These are phyloP conservation scores for Euphorbia pulcherrima DNA, from an alignment of 345 rosid genomes.

Conservation along the genomic window DNA sequence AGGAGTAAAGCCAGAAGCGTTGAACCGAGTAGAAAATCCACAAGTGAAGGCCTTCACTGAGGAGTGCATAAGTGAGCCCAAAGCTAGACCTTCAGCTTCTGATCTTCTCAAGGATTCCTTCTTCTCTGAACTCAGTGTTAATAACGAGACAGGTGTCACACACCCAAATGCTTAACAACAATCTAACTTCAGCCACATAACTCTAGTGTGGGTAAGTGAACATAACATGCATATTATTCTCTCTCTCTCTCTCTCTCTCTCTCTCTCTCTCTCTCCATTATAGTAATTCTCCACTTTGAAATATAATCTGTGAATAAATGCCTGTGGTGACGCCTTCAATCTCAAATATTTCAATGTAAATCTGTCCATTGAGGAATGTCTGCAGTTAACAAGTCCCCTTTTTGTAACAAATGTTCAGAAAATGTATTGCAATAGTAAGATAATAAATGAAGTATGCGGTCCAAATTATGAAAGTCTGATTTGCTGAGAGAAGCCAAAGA, in stretches of 20 bases:
- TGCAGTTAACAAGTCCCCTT: neutral
- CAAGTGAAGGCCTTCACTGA: constrained; percentile 58
- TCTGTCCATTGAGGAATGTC: neutral
- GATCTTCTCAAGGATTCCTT: constrained; percentile 61
- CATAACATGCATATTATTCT: neutral
- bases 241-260: neutral
- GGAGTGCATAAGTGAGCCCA: constrained; percentile 57
- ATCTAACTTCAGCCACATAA: neutral
- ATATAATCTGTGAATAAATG: constrained; percentile 9
- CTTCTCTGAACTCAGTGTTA: constrained; percentile 44
- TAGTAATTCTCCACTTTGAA: neutral
- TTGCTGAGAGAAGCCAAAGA: neutral
- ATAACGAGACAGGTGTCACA: constrained; percentile 15
- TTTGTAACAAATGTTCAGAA: too few relatives aligned
- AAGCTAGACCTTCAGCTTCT: constrained; percentile 59
- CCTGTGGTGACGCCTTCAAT: neutral
- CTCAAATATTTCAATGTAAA: neutral
- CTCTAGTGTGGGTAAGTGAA: neutral
- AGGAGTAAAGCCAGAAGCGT: constrained; percentile 51
- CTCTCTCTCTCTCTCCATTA: too few relatives aligned
- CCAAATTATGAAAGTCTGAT: neutral
- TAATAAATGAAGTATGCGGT: neutral
- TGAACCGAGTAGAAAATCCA: constrained; percentile 40
- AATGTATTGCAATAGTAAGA: too few relatives aligned
- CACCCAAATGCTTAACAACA: constrained; percentile 23